Conservation (phyloP, 139 green algal genomes). For the Spirogloea muscicola region DNA sequence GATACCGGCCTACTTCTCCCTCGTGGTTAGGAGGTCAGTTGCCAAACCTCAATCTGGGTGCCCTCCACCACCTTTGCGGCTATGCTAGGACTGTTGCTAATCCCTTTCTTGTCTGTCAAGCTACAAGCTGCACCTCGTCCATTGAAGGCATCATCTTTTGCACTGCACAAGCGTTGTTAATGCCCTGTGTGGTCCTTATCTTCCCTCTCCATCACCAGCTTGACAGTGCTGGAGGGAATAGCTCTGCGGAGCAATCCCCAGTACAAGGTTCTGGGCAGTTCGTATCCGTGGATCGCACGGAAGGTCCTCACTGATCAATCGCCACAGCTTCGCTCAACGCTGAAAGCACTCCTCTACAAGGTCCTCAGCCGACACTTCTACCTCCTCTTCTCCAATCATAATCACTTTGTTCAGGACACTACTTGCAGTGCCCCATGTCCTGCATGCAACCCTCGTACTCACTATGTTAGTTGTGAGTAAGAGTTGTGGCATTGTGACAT, state of each 20-base stretch:
- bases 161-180: constrained; percentile 2
- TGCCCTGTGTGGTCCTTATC: not conserved
- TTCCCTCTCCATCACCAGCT: constrained; percentile 28
- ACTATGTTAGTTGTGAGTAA: no score
- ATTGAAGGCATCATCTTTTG: constrained; percentile 1
- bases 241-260: constrained; percentile 40
- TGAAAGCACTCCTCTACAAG: constrained; percentile 38
- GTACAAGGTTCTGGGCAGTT: constrained; percentile 41
- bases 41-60: no score
- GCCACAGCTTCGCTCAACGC: constrained; percentile 29
- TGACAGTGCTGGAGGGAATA: constrained; percentile 71
- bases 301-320: constrained; percentile 38
- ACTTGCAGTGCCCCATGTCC: no score
- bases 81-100: no score
- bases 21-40: constrained; percentile 35
- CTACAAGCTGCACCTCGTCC: no score
- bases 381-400: not conserved
- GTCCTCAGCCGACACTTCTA: not conserved
- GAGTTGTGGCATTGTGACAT: no score
- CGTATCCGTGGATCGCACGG: constrained; percentile 37
- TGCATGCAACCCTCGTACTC: no score
- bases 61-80: no score
- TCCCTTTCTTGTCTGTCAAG: no score
- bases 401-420: no score
- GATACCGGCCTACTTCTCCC: constrained; percentile 41